These are phyloP conservation scores for Pterula multifida DNA, from an alignment of 1,284 basidiomycete genomes.

Conservation along the genomic window DNA sequence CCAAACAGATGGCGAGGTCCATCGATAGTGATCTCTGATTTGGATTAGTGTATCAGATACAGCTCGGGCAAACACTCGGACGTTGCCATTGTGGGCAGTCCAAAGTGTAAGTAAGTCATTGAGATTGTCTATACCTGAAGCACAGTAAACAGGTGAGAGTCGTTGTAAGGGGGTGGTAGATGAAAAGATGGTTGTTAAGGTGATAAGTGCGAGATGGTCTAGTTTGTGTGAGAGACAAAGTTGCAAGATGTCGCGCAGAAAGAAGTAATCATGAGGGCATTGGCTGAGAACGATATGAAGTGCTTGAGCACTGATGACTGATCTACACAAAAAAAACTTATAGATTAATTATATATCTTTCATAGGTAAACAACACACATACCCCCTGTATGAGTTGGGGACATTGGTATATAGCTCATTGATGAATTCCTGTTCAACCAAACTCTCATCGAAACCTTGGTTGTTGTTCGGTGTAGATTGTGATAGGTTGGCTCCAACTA, in stretches of 20 bases:
- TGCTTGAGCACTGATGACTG: slow-evolving; percentile 37
- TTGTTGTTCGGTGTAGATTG: background rate
- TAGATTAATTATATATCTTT: background rate
- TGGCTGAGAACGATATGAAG: slow-evolving; percentile 30
- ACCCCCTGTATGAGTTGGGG: background rate
- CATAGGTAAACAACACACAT: background rate
- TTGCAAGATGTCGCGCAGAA: slow-evolving; percentile 18
- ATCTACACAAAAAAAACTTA: slow-evolving; percentile 23
- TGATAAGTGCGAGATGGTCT: slow-evolving; percentile 4
- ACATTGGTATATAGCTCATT: background rate
- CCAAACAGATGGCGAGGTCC: background rate
- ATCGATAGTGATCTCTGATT: background rate
- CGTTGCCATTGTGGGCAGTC: background rate
- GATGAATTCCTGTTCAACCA: background rate
- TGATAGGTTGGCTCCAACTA: background rate
- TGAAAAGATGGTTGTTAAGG: slow-evolving; percentile 14
- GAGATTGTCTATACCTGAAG: background rate
- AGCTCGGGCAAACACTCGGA: background rate
- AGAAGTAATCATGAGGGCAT: slow-evolving; percentile 32
- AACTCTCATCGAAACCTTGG: background rate
- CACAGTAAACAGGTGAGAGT: background rate
- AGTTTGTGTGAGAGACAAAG: background rate
- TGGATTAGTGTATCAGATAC: background rate
- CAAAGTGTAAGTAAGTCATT: background rate
- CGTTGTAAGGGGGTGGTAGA: background rate